These are phyloP conservation scores for Parastagonospora avenae DNA, from an alignment of 2,329 filamentous ascomycete species.

Conservation along the genomic window DNA sequence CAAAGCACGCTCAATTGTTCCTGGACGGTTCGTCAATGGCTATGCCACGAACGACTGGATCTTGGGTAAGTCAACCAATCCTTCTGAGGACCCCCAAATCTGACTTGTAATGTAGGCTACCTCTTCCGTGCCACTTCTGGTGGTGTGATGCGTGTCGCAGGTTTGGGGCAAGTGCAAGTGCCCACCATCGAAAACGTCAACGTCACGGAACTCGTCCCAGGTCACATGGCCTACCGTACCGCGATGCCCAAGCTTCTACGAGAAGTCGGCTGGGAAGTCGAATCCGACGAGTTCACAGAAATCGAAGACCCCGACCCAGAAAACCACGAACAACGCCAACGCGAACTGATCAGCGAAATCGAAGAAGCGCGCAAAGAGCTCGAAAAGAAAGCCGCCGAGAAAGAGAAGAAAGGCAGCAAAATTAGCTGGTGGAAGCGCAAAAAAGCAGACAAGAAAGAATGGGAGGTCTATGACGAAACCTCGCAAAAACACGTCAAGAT, in stretches of 20 bases:
- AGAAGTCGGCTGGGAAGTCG: constrained; percentile 87
- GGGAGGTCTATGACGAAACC: constrained; percentile 89
- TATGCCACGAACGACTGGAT: constrained; percentile 98
- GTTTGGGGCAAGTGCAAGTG: constrained; percentile 79
- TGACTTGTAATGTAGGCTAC: constrained; percentile 60
- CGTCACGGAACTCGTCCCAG: constrained; percentile 81
- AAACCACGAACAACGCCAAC: constrained; percentile 83
- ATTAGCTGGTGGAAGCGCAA: constrained; percentile 81
- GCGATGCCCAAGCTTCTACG: constrained; percentile 88
- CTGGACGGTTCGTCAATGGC: constrained; percentile 92
- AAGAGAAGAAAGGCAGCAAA: constrained; percentile 63
- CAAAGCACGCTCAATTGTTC: constrained; percentile 78
- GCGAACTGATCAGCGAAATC: constrained; percentile 94
- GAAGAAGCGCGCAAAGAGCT: constrained; percentile 89
- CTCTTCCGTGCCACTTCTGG: constrained; percentile 93
- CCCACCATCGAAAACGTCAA: constrained; percentile 87
- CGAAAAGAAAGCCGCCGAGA: constrained; percentile 67
- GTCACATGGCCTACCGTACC: constrained; percentile 95
- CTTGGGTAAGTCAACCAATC: constrained; percentile 58
- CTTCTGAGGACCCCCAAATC: background rate
- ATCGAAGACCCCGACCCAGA: constrained; percentile 98
- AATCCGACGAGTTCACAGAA: constrained; percentile 92
- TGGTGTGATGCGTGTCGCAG: constrained; percentile 86
- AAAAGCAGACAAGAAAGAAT: constrained; percentile 82
- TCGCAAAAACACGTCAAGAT: constrained; percentile 48